These are phyloP conservation scores for Alternaria ethzedia DNA, from an alignment of 2,329 filamentous ascomycete species.

Conservation along the genomic window DNA sequence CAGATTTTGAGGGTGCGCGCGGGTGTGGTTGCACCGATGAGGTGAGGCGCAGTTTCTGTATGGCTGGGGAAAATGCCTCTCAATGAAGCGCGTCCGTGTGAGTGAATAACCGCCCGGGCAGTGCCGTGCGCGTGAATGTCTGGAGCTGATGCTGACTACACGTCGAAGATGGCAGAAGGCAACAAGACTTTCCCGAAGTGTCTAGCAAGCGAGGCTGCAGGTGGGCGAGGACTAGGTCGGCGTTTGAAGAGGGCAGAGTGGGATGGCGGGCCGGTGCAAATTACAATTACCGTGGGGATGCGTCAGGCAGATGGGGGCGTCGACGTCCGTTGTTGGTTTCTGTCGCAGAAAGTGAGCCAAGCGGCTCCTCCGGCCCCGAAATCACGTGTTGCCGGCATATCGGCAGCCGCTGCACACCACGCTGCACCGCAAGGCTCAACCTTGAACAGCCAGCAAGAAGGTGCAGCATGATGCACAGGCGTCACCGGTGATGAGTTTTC, in stretches of 20 bases:
- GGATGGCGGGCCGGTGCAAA: conserved; percentile 33
- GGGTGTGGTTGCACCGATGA: background rate
- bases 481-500: background rate
- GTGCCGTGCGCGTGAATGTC: conserved; percentile 10
- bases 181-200: conserved; percentile 16
- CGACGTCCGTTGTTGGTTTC: conserved; percentile 23
- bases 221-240: conserved; percentile 15
- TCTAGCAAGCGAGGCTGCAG: conserved; percentile 8
- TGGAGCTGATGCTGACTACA: conserved; percentile 14
- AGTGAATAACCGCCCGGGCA: conserved; percentile 20
- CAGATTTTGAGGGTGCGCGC: conserved; percentile 1
- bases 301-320: conserved; percentile 12
- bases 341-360: conserved; percentile 9
- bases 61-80: conserved; percentile 15
- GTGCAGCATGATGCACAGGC: background rate
- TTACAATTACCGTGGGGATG: conserved; percentile 23
- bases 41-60: conserved; percentile 9
- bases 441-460: background rate
- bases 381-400: conserved; percentile 8
- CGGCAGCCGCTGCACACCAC: background rate
- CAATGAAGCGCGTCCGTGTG: background rate
- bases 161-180: conserved; percentile 5
- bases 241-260: conserved; percentile 24
- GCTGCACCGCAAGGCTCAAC: background rate
- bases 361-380: conserved; percentile 9